Base-by-base conservation (phyloP, 2,329 filamentous ascomycete genomes). In the Pseudogymnoascus sp. region DNA sequence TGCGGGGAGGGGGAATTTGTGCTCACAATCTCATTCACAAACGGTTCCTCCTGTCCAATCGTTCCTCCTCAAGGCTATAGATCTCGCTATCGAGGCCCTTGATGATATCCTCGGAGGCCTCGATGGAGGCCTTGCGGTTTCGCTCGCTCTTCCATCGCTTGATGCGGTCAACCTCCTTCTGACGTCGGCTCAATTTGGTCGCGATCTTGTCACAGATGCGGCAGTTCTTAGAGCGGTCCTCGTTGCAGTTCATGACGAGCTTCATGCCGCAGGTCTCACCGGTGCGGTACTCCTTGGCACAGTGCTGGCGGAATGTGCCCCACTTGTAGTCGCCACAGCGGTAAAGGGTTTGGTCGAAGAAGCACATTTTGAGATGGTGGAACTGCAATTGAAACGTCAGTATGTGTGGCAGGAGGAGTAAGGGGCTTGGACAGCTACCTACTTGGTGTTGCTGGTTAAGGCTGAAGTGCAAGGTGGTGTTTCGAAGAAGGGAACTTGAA, bases 201-300 rank as follows among this genome's bases (percentile, higher is more conserved):
- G 92, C 88, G 69, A 93, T 91, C 77, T 95, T 92, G 72, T 91
- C 87, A 79, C 93, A 97, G 67, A 92, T 81, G 74, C 89, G 90
- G 81, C 93, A 97, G 70, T 85, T 84, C 14, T 70, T 70, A 63
- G 84, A 83, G 47, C 75, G 70, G 62, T 88, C 81, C 64, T 80
- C 79, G 67, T 85, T 81, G 26, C 90, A 93, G 70, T 85, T 80
- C 79, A 89, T 92, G 73, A 96, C 87, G 67, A 96, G 84, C 78
- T 91, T 96, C 79, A 96, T 88, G 66, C 93, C 93, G 78, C 93
- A 97, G 38, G 93, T 97, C 81, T 97, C 93, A 72, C 93, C 93
- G 69, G 90, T 96, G 68, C 93, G 90, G 79, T 96, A 96, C 76
- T 97, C 93, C 77, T 91, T 92, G 76, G 89, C 88, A 82, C 93